Percentiles rank a stretch among this genome's conserved stretches.
phyloP scores from a whole-genome alignment of 1,284 basidiomycete genomes.

The Xerocomus amazonicus region DNA sequence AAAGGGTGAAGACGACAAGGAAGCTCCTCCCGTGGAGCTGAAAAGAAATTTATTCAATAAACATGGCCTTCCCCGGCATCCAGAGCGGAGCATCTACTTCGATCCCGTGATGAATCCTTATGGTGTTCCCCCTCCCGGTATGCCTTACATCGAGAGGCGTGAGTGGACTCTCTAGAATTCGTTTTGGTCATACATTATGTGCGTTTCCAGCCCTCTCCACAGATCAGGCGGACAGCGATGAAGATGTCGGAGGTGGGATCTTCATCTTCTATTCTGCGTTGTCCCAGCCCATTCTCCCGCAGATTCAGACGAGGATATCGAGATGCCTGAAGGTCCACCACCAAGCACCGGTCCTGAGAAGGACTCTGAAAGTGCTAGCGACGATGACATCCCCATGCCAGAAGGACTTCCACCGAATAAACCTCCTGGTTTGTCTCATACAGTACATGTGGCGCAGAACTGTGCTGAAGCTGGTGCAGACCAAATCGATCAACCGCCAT shows the following conservation, averaged over 20 bases:
- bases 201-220: constrained; percentile 49
- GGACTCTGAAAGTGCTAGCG: constrained; percentile 42
- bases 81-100: constrained; percentile 89
- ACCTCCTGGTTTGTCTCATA: constrained; percentile 20
- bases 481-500: constrained; percentile 19
- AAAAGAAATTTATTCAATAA: constrained; percentile 74
- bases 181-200: constrained; percentile 1
- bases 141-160: constrained; percentile 90
- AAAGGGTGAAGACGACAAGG: constrained; percentile 42
- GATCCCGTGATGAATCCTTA: constrained; percentile 91
- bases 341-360: constrained; percentile 42
- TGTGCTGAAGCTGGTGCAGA: constrained; percentile 14
- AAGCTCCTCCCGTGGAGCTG: constrained; percentile 43
- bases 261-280: constrained; percentile 4
- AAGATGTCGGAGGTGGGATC: constrained; percentile 45
- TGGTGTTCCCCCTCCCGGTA: constrained; percentile 93
- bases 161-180: constrained; percentile 32
- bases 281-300: constrained; percentile 5
- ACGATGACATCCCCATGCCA: constrained; percentile 86
- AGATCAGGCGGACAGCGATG: constrained; percentile 61
- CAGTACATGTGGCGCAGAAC: constrained; percentile 4
- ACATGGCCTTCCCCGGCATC: constrained; percentile 78
- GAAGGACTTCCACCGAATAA: constrained; percentile 67
- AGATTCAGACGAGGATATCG: constrained; percentile 55
- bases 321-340: constrained; percentile 72